Evolutionary conservation across 2,329 filamentous ascomycete genomes (phyloP).

Genomic region (Chalaropsis ovoidea): DNA sequence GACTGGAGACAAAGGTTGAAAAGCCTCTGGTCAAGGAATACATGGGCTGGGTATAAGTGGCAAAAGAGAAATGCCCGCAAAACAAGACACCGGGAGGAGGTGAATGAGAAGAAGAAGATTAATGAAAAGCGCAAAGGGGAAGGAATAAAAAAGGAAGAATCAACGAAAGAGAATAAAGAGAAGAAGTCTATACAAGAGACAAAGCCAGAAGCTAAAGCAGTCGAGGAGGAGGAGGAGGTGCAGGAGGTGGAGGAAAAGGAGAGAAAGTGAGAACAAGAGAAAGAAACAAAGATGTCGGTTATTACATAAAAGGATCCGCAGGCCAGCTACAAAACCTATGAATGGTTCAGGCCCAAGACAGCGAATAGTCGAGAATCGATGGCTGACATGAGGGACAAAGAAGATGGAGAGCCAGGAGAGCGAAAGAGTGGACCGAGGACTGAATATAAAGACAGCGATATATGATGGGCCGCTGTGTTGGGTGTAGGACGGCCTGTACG

Average conservation of each 20-base stretch:
- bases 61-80: neutral
- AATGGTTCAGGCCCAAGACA: neutral
- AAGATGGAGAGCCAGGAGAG: neutral
- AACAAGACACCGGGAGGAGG: neutral
- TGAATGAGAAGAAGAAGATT: slow-evolving; percentile 1
- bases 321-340: neutral
- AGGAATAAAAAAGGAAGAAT: neutral
- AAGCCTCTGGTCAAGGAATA: neutral
- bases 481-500: neutral
- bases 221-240: neutral
- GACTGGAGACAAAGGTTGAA: neutral
- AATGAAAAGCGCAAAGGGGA: slow-evolving; percentile 7
- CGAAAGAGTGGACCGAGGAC: neutral
- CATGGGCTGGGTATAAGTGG: slow-evolving; percentile 1
- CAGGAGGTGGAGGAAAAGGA: slow-evolving; percentile 14
- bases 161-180: neutral
- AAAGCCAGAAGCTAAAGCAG: neutral
- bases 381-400: neutral
- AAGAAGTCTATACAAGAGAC: slow-evolving; percentile 1
- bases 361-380: neutral
- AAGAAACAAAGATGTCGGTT: neutral
- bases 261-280: slow-evolving; percentile 1
- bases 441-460: neutral
- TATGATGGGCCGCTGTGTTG: neutral
- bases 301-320: slow-evolving; percentile 2